These are phyloP conservation scores for Penicillium pulvis DNA, from an alignment of 495 filamentous ascomycete species.

Conservation along the genomic window DNA sequence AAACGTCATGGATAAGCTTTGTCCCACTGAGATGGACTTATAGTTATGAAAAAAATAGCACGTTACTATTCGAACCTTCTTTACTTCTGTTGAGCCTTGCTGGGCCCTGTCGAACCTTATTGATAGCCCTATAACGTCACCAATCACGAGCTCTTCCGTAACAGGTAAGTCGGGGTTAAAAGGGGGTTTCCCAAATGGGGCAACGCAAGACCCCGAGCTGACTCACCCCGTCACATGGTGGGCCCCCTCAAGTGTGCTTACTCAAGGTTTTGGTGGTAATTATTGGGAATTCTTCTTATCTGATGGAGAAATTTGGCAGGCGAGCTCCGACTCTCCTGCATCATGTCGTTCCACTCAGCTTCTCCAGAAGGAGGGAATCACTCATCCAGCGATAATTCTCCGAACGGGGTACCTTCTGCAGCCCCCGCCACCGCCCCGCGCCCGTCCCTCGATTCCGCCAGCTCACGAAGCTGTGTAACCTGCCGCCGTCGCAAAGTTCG, in stretches of 20 bases:
- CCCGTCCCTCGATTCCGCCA: slow-evolving; percentile 29
- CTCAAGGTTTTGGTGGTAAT: neutral
- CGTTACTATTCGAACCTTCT: neutral
- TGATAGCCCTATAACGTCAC: too few species aligned
- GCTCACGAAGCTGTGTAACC: slow-evolving; percentile 78
- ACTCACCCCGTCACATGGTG: slow-evolving; percentile 19
- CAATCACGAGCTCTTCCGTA: too few species aligned
- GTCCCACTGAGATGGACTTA: too few species aligned
- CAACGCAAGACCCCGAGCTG: slow-evolving; percentile 5
- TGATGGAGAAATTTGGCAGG: slow-evolving; percentile 18
- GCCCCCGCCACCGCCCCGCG: slow-evolving; percentile 22
- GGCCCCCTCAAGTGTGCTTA: slow-evolving; percentile 9
- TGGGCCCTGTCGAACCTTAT: neutral
- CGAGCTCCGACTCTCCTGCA: slow-evolving; percentile 5
- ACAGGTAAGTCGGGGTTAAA: neutral
- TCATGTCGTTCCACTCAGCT: slow-evolving; percentile 37
- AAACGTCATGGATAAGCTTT: neutral
- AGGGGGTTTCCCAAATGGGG: neutral
- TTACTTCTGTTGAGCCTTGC: neutral
- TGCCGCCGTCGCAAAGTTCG: slow-evolving; percentile 83
- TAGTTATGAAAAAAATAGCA: too few species aligned
- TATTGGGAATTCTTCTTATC: slow-evolving; percentile 1
- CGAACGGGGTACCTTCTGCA: slow-evolving; percentile 12
- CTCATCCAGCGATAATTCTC: slow-evolving; percentile 27
- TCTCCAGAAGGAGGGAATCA: slow-evolving; percentile 25